phyloP scores from a whole-genome alignment of 2,329 filamentous ascomycete genomes.

The Orbilia javanica region DNA sequence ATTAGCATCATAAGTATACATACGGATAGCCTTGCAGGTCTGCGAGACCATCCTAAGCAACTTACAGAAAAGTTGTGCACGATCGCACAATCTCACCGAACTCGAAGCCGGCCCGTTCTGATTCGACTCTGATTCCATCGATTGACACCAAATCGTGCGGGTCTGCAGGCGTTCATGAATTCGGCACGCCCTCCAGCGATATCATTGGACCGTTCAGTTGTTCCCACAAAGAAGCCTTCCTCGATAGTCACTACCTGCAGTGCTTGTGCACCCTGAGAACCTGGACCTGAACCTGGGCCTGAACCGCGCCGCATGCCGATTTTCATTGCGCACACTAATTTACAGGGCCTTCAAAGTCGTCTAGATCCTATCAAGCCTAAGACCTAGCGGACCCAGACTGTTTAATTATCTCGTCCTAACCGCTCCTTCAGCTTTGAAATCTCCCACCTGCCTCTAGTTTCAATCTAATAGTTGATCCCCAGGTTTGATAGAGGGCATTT shows the following conservation, averaged over 20 bases:
- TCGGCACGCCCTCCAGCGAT: conserved; percentile 8
- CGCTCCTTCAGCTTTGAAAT: conserved; percentile 17
- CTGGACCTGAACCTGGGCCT: not conserved
- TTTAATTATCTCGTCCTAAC: conserved; percentile 48
- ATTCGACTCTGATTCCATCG: conserved; percentile 43
- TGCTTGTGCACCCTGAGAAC: conserved; percentile 32
- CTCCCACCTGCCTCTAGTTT: conserved; percentile 52
- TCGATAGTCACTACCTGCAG: conserved; percentile 14
- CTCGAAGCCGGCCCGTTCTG: conserved; percentile 19
- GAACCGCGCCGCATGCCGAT: conserved; percentile 1
- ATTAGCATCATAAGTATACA: conserved; percentile 8
- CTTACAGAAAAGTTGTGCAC: conserved; percentile 32
- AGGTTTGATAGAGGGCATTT: conserved; percentile 27
- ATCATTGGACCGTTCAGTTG: conserved; percentile 32
- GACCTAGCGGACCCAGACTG: conserved; percentile 21
- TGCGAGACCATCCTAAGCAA: conserved; percentile 14
- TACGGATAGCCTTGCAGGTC: not conserved
- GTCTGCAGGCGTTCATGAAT: conserved; percentile 10
- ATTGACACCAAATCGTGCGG: conserved; percentile 21
- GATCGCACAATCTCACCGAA: conserved; percentile 44
- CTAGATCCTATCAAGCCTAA: conserved; percentile 33
- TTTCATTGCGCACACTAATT: conserved; percentile 43
- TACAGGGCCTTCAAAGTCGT: conserved; percentile 30
- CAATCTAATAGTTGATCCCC: conserved; percentile 50
- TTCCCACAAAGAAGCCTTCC: conserved; percentile 9